Evolutionary conservation across 768 basidiomycete species (phyloP).

Genomic region (Russula olivacea): DNA sequence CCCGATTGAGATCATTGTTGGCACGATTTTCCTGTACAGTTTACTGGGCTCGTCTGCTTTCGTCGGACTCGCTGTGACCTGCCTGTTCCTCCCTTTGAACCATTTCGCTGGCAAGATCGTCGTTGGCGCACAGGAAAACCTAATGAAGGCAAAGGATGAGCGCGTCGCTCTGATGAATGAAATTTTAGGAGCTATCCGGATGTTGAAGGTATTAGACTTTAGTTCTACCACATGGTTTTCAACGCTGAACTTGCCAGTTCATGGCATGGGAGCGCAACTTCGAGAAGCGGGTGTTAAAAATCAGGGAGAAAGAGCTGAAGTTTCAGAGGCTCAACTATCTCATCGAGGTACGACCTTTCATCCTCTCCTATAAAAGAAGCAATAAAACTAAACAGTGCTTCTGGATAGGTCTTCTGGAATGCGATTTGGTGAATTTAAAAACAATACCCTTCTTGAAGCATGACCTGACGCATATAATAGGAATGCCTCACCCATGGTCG

Average conservation of each 20-base stretch:
- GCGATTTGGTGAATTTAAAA: slow-evolving; percentile 43
- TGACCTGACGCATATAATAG: slow-evolving; percentile 22
- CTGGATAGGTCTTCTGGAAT: slow-evolving; percentile 39
- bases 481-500: slow-evolving; percentile 44
- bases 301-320: slow-evolving; percentile 76
- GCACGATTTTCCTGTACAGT: slow-evolving; percentile 67
- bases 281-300: slow-evolving; percentile 62
- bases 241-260: slow-evolving; percentile 45
- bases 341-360: slow-evolving; percentile 52
- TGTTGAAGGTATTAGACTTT: slow-evolving; percentile 57
- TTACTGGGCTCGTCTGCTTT: slow-evolving; percentile 76
- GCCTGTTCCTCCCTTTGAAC: slow-evolving; percentile 63
- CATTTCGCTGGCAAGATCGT: slow-evolving; percentile 80
- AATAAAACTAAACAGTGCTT: slow-evolving; percentile 6
- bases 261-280: slow-evolving; percentile 96
- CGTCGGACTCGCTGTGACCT: slow-evolving; percentile 71
- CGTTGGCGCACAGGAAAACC: slow-evolving; percentile 69
- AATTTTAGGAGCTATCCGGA: slow-evolving; percentile 83
- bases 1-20: slow-evolving; percentile 72
- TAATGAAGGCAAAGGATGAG: slow-evolving; percentile 91
- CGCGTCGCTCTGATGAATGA: slow-evolving; percentile 91
- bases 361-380: not conserved
- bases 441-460: not conserved
- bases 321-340: slow-evolving; percentile 83
- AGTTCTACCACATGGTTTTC: not conserved